Base-by-base conservation (phyloP, 345 rosid genomes). In the Aquilaria malaccensis region DNA sequence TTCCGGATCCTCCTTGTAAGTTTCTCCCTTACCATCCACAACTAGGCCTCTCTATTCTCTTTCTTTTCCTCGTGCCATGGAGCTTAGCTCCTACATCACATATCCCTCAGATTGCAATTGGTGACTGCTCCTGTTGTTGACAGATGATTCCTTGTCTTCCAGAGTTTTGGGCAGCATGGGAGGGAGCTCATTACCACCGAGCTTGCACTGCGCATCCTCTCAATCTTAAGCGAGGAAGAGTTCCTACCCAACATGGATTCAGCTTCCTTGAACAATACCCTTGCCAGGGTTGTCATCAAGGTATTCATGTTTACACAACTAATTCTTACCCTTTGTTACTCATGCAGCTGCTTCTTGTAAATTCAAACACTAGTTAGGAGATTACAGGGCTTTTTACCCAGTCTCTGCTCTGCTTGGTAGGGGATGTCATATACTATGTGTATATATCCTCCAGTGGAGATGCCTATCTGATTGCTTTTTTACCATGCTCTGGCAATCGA, bases 91-190 rank as follows among this genome's bases (percentile, higher is more conserved):
- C 33, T 45, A 69, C 81, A 76, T 73, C 79, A 77, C 65, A 70
- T 37, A 37, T 37, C 7, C 7, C 5, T 37, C 43, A 9, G 43
- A 37, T 37, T 22, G 7, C 5, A 37, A 37, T 77, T 73, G 64
- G 91, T 84, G 72, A 79, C 81, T 84, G 78, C 76, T 85, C 83
- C 80, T 83, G 74, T 82, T 86, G 59, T 83, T 88, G 93, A 90
- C 89, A 88, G 93, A 88, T 88, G 81, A 88, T 91, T 88, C 81
- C 91, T 95, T 95, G 92, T 88, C 86, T 88, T 94, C 93, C 95
- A 95, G 99, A 91, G 91, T 88, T 95, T 95, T 75, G 99, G 99
- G 62, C 99, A 95, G 88, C 97, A 94, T 66, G 95, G 96, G 47
- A 81, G 96, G 80, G 99, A 95, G 77, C 96, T 95, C 46, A 83